These are phyloP conservation scores for Blastobotrys attinorum DNA, from an alignment of 805 yeast species.

Conservation along the genomic window DNA sequence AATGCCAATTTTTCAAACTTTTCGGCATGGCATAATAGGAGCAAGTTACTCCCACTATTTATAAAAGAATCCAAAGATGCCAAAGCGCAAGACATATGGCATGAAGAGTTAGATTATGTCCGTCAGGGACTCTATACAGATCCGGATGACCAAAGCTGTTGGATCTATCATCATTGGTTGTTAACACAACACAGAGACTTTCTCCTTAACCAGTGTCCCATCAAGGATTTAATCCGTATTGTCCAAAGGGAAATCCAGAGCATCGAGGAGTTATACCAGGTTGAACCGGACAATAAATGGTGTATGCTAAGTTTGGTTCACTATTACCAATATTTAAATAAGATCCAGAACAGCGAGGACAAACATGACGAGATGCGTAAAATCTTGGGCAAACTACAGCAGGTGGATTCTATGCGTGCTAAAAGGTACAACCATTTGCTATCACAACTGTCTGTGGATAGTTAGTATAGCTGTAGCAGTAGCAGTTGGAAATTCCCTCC, in stretches of 20 bases:
- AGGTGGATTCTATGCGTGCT: conserved; percentile 21
- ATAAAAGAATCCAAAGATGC: conserved; percentile 15
- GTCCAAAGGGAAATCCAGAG: conserved; percentile 39
- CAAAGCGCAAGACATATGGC: conserved; percentile 33
- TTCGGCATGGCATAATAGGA: conserved; percentile 92
- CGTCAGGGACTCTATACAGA: conserved; percentile 87
- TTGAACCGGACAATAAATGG: conserved; percentile 69
- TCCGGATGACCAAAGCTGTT: conserved; percentile 87
- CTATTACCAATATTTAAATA: conserved; percentile 29
- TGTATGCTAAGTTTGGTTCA: conserved; percentile 58
- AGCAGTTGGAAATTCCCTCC: too few species aligned
- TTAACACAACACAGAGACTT: conserved; percentile 25
- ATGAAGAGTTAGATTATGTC: conserved; percentile 56
- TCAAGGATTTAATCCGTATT: too few species aligned
- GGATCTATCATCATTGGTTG: conserved; percentile 87
- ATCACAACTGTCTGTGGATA: background rate
- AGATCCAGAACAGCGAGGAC: conserved; percentile 11
- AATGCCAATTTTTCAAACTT: conserved; percentile 82
- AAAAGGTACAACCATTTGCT: conserved; percentile 19
- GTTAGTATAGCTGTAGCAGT: background rate
- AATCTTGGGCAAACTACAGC: conserved; percentile 28
- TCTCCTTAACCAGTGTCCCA: too few species aligned
- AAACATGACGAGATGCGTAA: conserved; percentile 27
- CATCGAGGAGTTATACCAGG: conserved; percentile 56
- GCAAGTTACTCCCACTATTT: conserved; percentile 47